phyloP scores from a whole-genome alignment of 257 asterid genomes.

The Nicotiana tomentosiformis region DNA sequence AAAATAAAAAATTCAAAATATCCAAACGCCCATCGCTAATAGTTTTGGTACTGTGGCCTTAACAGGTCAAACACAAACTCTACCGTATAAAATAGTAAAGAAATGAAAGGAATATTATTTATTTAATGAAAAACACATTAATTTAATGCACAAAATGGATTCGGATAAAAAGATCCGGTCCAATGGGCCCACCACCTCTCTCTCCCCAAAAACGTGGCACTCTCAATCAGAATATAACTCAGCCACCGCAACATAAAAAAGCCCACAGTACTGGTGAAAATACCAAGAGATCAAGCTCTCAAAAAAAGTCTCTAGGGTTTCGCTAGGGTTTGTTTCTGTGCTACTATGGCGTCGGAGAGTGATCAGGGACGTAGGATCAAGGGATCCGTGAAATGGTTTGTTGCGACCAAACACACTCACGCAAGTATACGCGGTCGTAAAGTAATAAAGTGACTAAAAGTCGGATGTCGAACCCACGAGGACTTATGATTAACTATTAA shows the following conservation, averaged over 20 bases:
- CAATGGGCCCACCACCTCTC: background rate
- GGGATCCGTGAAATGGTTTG: constrained; percentile 59
- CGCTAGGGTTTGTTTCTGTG: background rate
- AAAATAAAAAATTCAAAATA: too few relatives aligned
- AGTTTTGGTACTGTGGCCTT: background rate
- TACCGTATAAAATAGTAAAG: background rate
- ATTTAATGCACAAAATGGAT: background rate
- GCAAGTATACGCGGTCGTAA: too few relatives aligned
- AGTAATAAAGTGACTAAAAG: too few relatives aligned
- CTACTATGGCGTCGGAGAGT: constrained; percentile 19
- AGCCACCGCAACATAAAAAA: background rate
- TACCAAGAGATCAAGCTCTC: background rate
- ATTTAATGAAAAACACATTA: background rate
- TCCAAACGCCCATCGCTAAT: too few relatives aligned
- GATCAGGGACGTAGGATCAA: constrained; percentile 29
- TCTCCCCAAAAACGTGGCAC: background rate
- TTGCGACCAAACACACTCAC: too few relatives aligned
- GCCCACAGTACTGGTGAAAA: background rate
- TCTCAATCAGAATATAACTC: background rate
- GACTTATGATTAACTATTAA: too few relatives aligned
- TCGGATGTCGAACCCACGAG: too few relatives aligned
- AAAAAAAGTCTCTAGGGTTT: background rate
- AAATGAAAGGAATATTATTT: background rate
- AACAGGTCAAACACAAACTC: too few relatives aligned
- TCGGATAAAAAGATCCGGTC: background rate